A percentile compares a stretch with the other conserved stretches of the same genome.
These are phyloP conservation scores for Arctostaphylos glauca DNA, from an alignment of 148 eudicot genomes.

Conservation along the genomic window DNA sequence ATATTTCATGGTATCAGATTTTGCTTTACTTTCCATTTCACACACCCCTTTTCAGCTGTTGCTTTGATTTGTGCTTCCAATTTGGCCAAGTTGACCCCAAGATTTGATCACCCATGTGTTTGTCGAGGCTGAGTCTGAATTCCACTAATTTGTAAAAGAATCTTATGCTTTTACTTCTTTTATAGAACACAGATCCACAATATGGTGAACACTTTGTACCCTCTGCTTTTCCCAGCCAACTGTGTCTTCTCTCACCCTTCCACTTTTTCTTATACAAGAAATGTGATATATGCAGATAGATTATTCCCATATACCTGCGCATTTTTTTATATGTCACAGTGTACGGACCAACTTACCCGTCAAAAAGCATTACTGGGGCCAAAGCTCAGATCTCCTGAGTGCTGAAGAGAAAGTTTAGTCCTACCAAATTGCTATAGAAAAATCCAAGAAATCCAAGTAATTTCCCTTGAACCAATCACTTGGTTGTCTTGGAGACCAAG, in stretches of 20 bases:
- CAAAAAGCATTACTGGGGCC: background rate
- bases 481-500: background rate
- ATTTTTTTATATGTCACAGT: too few relatives aligned
- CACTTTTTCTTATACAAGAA: background rate
- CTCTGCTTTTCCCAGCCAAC: conserved; percentile 6
- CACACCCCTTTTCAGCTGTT: conserved; percentile 10
- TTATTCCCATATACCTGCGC: background rate
- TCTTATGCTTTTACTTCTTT: conserved; percentile 21
- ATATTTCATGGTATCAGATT: conserved; percentile 26
- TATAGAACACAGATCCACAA: background rate
- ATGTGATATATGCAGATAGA: too few relatives aligned
- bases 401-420: background rate
- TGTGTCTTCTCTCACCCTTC: background rate
- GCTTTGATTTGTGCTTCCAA: conserved; percentile 33
- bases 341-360: too few relatives aligned
- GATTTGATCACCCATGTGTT: conserved; percentile 32
- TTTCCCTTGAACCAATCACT: background rate
- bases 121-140: conserved; percentile 32
- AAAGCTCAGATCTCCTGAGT: background rate
- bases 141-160: conserved; percentile 35
- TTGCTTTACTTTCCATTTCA: conserved; percentile 25
- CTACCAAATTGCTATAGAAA: background rate
- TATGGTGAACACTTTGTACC: background rate
- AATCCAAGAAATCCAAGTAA: background rate
- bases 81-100: conserved; percentile 43